Conservation (phyloP, 2,329 filamentous ascomycete genomes). For the Claviceps digitariae region DNA sequence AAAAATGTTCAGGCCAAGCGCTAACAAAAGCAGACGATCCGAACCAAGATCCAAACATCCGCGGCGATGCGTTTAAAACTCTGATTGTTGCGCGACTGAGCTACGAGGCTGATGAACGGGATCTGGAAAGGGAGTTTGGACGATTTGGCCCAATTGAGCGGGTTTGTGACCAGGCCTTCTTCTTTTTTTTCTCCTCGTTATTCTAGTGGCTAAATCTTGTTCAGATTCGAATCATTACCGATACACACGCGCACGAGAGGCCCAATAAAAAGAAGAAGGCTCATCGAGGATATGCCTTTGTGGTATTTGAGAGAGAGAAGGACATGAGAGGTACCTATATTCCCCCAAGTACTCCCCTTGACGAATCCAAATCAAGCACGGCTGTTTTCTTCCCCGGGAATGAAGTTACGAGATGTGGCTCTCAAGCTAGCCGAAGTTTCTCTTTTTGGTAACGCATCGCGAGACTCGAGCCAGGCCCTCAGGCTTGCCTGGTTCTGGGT, state of each 20-base stretch:
- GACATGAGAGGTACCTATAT: constrained; percentile 88
- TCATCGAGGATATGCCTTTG: constrained; percentile 86
- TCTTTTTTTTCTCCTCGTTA: not conserved
- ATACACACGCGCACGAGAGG: constrained; percentile 55
- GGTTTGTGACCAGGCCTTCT: constrained; percentile 33
- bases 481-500: constrained; percentile 36
- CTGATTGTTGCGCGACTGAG: constrained; percentile 82
- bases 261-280: constrained; percentile 68
- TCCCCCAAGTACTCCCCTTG: constrained; percentile 18
- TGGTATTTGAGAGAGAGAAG: constrained; percentile 92
- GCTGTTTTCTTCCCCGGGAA: constrained; percentile 7
- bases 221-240: constrained; percentile 76
- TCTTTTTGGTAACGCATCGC: constrained; percentile 24
- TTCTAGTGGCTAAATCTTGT: not conserved
- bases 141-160: constrained; percentile 90
- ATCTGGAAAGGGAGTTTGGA: constrained; percentile 86
- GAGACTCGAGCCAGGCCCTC: constrained; percentile 38
- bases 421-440: constrained; percentile 29
- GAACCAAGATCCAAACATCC: constrained; percentile 70
- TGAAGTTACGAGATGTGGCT: constrained; percentile 23
- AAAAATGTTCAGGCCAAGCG: not conserved
- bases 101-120: constrained; percentile 78
- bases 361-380: constrained; percentile 2
- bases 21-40: constrained; percentile 52
- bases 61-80: constrained; percentile 90